These are phyloP conservation scores for Fimicolochytrium jonesii DNA, from an alignment of 192 early-diverging fungal species.

Conservation along the genomic window DNA sequence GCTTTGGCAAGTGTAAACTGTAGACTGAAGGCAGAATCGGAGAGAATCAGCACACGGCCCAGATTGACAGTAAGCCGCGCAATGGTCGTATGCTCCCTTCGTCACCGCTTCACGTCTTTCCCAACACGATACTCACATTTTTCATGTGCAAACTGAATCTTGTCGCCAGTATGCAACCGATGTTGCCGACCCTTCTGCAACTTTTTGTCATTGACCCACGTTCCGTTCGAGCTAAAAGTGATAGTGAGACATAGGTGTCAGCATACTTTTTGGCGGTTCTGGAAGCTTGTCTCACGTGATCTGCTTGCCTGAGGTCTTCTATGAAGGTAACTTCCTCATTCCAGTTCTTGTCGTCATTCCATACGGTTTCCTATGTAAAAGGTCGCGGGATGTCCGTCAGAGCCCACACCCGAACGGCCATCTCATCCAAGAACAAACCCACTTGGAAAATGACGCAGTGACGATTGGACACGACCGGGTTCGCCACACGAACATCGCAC, in stretches of 20 bases:
- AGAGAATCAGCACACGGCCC: no score
- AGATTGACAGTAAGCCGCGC: no score
- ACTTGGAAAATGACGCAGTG: not conserved
- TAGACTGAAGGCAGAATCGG: conserved; percentile 14
- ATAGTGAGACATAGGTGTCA: not conserved
- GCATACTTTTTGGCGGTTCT: not conserved
- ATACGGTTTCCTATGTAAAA: conserved; percentile 22
- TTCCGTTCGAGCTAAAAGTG: conserved; percentile 61
- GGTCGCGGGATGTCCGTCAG: not conserved
- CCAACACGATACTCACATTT: conserved; percentile 14
- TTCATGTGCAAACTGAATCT: conserved; percentile 52
- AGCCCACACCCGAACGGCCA: not conserved
- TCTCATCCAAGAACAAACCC: not conserved
- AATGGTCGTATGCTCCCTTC: no score
- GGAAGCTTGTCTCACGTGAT: no score
- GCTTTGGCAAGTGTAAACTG: conserved; percentile 16
- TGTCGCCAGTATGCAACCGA: conserved; percentile 57
- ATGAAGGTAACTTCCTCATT: conserved; percentile 22
- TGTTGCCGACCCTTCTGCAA: conserved; percentile 46
- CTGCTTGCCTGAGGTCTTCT: conserved; percentile 26
- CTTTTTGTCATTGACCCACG: conserved; percentile 58
- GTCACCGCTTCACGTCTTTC: no score
- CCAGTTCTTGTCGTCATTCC: not conserved
- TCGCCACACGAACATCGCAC: not conserved
- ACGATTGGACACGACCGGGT: not conserved